Base-by-base conservation (phyloP, 2,329 filamentous ascomycete species). In the Boeremia exigua region DNA sequence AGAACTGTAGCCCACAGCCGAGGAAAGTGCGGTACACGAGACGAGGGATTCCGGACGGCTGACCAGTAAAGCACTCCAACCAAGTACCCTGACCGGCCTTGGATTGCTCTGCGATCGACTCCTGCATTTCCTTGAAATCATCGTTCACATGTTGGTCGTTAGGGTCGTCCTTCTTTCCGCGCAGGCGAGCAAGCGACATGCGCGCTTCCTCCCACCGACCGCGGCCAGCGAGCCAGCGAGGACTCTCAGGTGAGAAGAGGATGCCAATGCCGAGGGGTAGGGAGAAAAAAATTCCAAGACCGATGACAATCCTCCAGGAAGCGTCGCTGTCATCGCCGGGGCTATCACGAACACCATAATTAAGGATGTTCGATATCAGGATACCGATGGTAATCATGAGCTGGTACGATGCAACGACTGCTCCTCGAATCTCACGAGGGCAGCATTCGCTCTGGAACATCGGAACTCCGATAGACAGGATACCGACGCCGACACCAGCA, bases 371-470 rank as follows among this genome's bases (percentile, higher is more conserved):
- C 6, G 67, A 66, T 25, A 73, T 63, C 9, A 73, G 56, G 56
- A 79, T 79, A 54, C 76, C 77, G 34, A 79, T 71, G 9, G 77
- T 79, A 50, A 79, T 76, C 71, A 78, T 77, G n/a, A 79, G 73
- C 61, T 79, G 77, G 63, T 79, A 79, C 4, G 73, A 77, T 12
- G 77, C 73, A n/a, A 88, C 84, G 38, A 89, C 82, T 30, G 84
- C 82, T 62, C 86, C 86, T 62, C 86, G 84, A 58, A 88, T 86
- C 64, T 85, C 80, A 15, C 81, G 80, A 4, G 87, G 87, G 1
- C 84, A 81, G 48, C 81, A 85, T 68, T 89, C 87, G 36, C 84
- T 84, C 73, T 89, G 86, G 73, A 86, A 88, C 80, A 89, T 86
- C 54, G 87, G 86, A 2, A 88, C 85, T 32, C 85, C 80, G 30